Evolutionary conservation across 2,329 filamentous ascomycete genomes (phyloP), one percentile per base, ranked within the genome.

Genomic region (Herpotrichia juniperi): DNA sequence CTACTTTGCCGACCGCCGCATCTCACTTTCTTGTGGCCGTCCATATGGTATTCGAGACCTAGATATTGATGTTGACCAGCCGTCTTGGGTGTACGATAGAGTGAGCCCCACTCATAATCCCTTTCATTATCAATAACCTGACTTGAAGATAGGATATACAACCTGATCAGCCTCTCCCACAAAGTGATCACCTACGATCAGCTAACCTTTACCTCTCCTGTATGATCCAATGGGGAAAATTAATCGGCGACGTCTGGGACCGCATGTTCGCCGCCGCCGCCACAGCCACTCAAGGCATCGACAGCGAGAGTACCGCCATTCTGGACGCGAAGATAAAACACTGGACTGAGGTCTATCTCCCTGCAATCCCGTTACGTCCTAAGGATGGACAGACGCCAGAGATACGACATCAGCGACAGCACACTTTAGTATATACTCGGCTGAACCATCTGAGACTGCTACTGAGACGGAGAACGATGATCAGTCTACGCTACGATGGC

Each of bases 11-110:
- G 69, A 72, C 42, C 64, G 63, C 16, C 59, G 60, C 7, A 68
- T 71, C 32, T 64, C 68, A 0, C 45, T 69, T 11, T 64, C 67
- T 11, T 72, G 67, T 43, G 61, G 63, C 16, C 61, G 68, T 16
- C 69, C 69, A 1, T 66, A 67, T 26, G 59, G 62, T 11, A 61
- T 72, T 12, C 64, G 63, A 24, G 64, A 67, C 39, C 26, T 49
- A 2, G 68, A 71, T 19, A 57, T 69, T 8, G 56, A 71, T 28
- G 59, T 71, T 3, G 62, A 66, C 2, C 42, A 58, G 16, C 65
- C 68, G 2, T 34, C 42, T 4, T 58, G 58, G 9, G 35, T 62
- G 1, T 61, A 48, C 34, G 51, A 63, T 21, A 55, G 46, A 47
- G 67, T 67, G 42, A 57, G 61, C 44, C 11, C 46, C 32, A 43